Percentiles rank a stretch among this genome's conserved stretches.
Conservation (phyloP, 192 early-diverging fungal genomes). For the Mortierella alpina region DNA sequence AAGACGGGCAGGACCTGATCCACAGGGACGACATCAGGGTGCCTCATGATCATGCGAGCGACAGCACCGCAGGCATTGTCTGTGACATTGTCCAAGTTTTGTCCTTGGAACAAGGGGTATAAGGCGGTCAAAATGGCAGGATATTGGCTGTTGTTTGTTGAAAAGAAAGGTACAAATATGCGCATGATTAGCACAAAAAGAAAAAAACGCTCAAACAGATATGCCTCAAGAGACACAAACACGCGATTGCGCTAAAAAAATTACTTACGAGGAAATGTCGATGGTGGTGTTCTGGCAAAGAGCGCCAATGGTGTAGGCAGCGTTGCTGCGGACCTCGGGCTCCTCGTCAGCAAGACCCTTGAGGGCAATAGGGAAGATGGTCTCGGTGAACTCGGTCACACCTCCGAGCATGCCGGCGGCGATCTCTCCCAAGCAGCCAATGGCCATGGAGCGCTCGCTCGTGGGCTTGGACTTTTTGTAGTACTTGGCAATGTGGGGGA, state of each 20-base stretch:
- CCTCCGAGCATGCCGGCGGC: conserved; percentile 72
- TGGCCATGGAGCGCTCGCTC: conserved; percentile 90
- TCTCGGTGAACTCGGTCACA: conserved; percentile 68
- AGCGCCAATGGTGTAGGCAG: conserved; percentile 83
- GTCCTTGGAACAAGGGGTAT: conserved; percentile 69
- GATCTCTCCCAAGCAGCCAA: conserved; percentile 88
- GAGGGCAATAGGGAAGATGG: conserved; percentile 76
- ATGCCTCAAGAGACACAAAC: background rate
- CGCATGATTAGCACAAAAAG: background rate
- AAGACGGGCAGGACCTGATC: conserved; percentile 78
- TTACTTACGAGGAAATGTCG: conserved; percentile 70
- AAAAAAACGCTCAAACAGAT: background rate
- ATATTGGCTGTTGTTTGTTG: conserved; percentile 62
- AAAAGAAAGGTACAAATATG: conserved; percentile 1
- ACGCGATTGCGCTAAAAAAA: too few species aligned
- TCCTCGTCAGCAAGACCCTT: conserved; percentile 80
- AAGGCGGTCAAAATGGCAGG: conserved; percentile 68
- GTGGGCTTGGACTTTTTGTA: conserved; percentile 70
- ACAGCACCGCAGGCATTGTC: conserved; percentile 89
- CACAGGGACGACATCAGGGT: conserved; percentile 75
- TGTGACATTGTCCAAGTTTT: conserved; percentile 63
- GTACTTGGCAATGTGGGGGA: conserved; percentile 85
- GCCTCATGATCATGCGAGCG: conserved; percentile 75
- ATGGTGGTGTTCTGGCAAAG: conserved; percentile 73
- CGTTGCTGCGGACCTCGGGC: conserved; percentile 88